Evolutionary conservation across 164 flowering plant genomes (phyloP).

Genomic region (Vitis rupestris): DNA sequence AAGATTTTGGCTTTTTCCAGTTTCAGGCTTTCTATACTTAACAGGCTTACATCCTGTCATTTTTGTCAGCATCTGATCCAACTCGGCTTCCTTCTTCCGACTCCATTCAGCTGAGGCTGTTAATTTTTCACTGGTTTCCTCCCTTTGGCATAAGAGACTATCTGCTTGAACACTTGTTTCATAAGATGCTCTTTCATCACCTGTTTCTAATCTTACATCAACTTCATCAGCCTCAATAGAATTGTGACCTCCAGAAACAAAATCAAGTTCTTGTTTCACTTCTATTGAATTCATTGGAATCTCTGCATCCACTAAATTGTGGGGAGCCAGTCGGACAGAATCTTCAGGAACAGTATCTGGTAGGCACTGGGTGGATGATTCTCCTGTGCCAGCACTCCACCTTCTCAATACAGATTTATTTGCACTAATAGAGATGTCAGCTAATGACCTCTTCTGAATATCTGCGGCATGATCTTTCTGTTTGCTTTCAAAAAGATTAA

Average conservation of each 20-base stretch:
- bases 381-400: constrained; percentile 84
- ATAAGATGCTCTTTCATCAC: constrained; percentile 15
- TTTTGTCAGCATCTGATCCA: constrained; percentile 63
- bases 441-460: constrained; percentile 36
- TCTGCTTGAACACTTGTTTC: constrained; percentile 20
- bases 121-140: constrained; percentile 31
- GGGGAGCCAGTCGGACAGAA: constrained; percentile 9
- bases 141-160: constrained; percentile 18
- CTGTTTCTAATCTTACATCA: constrained; percentile 19
- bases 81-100: constrained; percentile 72
- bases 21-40: constrained; percentile 22
- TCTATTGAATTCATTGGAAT: constrained; percentile 20
- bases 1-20: constrained; percentile 31
- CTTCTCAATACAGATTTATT: constrained; percentile 77
- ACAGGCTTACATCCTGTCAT: constrained; percentile 58
- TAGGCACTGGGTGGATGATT: constrained; percentile 35
- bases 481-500: constrained; percentile 83
- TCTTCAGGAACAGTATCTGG: constrained; percentile 37
- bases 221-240: constrained; percentile 24
- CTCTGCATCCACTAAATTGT: constrained; percentile 24
- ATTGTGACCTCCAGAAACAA: constrained; percentile 13
- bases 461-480: constrained; percentile 60
- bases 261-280: constrained; percentile 23
- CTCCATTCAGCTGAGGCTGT: constrained; percentile 65
- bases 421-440: constrained; percentile 30